These are phyloP conservation scores for Ophiocytium majus DNA, from an alignment of 352 stramenopile genomes.

Conservation along the genomic window DNA sequence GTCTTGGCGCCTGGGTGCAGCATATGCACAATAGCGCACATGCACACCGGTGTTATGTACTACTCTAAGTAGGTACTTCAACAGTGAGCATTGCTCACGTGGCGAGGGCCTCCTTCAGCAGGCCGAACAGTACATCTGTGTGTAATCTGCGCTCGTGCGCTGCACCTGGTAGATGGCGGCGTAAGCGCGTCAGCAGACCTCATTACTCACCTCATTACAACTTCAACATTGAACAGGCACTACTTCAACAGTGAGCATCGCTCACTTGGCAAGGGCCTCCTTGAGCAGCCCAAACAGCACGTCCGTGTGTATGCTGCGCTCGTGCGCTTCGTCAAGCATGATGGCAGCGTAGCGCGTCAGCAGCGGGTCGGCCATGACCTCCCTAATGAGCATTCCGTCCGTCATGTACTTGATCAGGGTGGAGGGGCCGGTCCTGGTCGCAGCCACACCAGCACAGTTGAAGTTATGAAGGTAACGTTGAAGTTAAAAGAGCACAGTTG, in stretches of 20 bases:
- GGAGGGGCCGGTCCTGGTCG: constrained; percentile 55
- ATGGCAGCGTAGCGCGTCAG: constrained; percentile 87
- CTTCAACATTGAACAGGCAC: no score
- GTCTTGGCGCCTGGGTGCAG: constrained; percentile 22
- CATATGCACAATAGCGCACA: no score
- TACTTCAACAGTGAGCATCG: no score
- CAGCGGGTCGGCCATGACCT: constrained; percentile 92
- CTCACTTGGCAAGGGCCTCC: constrained; percentile 31
- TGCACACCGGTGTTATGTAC: no score
- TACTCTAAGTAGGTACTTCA: no score
- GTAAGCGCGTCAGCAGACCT: constrained; percentile 87
- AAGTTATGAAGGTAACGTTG: neutral
- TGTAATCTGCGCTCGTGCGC: constrained; percentile 87
- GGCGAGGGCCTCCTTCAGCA: constrained; percentile 65
- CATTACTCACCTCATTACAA: no score
- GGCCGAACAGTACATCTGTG: constrained; percentile 84
- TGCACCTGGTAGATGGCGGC: constrained; percentile 86
- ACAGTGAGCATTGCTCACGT: no score
- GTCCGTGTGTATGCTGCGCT: constrained; percentile 87
- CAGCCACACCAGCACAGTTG: neutral
- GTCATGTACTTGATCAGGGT: constrained; percentile 84
- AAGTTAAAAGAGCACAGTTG: neutral
- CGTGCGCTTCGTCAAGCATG: constrained; percentile 90
- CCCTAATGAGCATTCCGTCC: constrained; percentile 94
- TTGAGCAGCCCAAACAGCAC: constrained; percentile 82